Evolutionary conservation across 1,139 yeast species (phyloP).

Genomic region (Hyphopichia wangnamkhiaoensis): DNA sequence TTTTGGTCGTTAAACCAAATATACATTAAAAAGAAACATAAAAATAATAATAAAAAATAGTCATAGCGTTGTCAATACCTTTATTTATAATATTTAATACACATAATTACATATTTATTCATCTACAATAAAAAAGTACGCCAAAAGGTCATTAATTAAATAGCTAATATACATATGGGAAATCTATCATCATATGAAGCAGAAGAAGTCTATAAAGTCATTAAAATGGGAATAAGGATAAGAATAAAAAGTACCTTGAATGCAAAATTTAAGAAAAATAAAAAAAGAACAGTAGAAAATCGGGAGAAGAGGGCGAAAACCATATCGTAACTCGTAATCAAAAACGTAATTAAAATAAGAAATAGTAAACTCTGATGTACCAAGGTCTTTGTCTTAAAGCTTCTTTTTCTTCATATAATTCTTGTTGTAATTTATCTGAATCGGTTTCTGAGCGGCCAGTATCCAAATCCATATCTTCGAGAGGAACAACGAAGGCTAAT

Average conservation of each 20-base stretch:
- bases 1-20: constrained; percentile 13
- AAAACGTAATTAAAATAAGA: constrained; percentile 23
- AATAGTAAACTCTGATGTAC: constrained; percentile 21
- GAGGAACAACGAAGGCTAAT: constrained; percentile 25
- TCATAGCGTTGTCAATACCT: too few species aligned
- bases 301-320: neutral
- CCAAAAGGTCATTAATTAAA: neutral
- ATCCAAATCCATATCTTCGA: constrained; percentile 38
- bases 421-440: constrained; percentile 37
- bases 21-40: neutral
- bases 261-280: neutral
- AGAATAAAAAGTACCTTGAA: too few species aligned
- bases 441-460: constrained; percentile 42
- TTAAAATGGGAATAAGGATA: too few species aligned
- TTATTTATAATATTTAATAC: too few species aligned
- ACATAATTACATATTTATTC: too few species aligned
- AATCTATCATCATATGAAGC: too few species aligned
- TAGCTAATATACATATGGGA: neutral
- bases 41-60: neutral
- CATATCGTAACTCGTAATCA: neutral
- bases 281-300: neutral
- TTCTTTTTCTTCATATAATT: constrained; percentile 37
- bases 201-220: neutral
- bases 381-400: constrained; percentile 23
- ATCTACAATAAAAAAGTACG: too few species aligned